These are phyloP conservation scores for Botryosphaeria agaves DNA, from an alignment of 2,329 filamentous ascomycete species.

Conservation along the genomic window DNA sequence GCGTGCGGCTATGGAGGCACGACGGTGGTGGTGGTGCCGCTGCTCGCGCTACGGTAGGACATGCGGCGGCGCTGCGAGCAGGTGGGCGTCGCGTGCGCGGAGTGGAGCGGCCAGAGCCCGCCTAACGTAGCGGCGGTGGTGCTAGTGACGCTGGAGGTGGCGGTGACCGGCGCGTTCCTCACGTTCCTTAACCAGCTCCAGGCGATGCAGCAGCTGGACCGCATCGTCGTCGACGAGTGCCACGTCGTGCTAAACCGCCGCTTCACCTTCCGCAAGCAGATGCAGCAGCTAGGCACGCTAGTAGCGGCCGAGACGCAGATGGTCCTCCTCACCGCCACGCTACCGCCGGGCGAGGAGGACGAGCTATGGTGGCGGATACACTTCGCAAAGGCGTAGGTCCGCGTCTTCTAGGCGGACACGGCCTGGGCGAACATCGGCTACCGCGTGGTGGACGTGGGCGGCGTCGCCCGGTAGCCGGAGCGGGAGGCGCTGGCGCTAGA, in stretches of 20 bases:
- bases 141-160: constrained; percentile 11
- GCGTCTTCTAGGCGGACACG: not conserved
- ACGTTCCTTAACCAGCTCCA: constrained; percentile 8
- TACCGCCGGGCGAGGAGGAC: not conserved
- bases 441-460: not conserved
- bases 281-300: not conserved
- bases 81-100: constrained; percentile 5
- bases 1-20: constrained; percentile 2
- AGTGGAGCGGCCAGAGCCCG: constrained; percentile 7
- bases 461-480: not conserved
- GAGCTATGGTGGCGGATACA: not conserved
- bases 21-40: constrained; percentile 10
- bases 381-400: not conserved
- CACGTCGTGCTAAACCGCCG: not conserved
- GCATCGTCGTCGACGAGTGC: constrained; percentile 1
- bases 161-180: constrained; percentile 8
- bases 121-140: constrained; percentile 7
- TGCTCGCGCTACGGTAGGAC: constrained; percentile 7
- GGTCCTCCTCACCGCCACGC: constrained; percentile 1
- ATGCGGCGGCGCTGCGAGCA: constrained; percentile 3
- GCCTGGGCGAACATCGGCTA: constrained; percentile 1
- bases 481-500: not conserved
- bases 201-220: constrained; percentile 7
- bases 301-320: not conserved
- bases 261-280: not conserved